Base-by-base conservation (phyloP, 176 grass and related monocot genomes). In the Tuctoria greenei region DNA sequence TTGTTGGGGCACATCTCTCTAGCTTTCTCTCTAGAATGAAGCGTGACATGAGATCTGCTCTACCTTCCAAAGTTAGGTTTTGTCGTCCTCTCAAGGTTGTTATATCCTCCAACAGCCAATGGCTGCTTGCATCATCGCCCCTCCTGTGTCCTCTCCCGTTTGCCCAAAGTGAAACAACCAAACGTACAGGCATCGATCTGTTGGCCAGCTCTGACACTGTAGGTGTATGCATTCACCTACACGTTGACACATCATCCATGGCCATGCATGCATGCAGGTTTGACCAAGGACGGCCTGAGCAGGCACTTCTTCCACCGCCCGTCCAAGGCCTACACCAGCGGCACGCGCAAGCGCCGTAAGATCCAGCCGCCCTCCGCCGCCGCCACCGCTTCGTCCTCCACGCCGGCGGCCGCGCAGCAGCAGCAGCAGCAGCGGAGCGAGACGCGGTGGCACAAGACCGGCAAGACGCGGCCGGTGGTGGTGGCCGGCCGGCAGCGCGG, bases 391-490 rank as follows among this genome's bases (percentile, higher is more conserved):
- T 60, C 64, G 1, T 41, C 77, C 8, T 51, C 74, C 11, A 12
- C 73, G 17, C 24, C 35, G 24, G 68, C 35, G 9, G 79, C 40
- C 31, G 2, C 31, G 31, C 31, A 31, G 47, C 18, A 1, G 14
- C 64, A 50, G 14, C 64, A 50, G 7, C 85, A 83, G 39, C 64
- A 84, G 76, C 57, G 66, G 35, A 86, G 84, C 43, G 95, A 98
- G 80, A 98, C 95, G 43, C 81, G 95, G 82, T 98, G 95, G 95
- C 95, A 98, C 67, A 98, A 98, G 83, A 98, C 95, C 5, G 95
- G 95, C 10, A 98, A 98, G 86, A 98, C 95, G 23, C 66, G 84
- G 44, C 89, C 91, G 20, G 86, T 98, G 20, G 82, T 87, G 24
- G 86, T 79, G 26, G 84, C 82, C 51, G 89, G 91, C 11, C 78